phyloP scores from a whole-genome alignment of 2,329 filamentous ascomycete species.

The Parastagonospora nodorum region DNA sequence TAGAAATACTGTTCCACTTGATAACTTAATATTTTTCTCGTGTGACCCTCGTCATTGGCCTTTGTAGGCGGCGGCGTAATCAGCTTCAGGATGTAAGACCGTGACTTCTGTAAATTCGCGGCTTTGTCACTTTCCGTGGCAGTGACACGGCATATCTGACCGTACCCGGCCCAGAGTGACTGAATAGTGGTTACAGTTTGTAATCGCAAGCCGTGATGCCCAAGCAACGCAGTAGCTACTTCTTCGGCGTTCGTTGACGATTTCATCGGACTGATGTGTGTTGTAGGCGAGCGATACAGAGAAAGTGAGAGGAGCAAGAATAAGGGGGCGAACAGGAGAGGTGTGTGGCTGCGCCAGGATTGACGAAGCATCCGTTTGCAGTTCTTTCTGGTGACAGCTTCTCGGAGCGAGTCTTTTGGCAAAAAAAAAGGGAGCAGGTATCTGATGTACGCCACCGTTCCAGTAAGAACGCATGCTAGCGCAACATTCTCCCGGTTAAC shows the following conservation, averaged over 20 bases:
- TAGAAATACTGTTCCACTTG: conserved; percentile 72
- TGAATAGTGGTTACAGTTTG: conserved; percentile 42
- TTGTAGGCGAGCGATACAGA: not conserved
- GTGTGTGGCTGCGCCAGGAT: not conserved
- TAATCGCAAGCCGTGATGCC: conserved; percentile 28
- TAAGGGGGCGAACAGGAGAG: conserved; percentile 2
- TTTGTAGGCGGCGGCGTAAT: conserved; percentile 58
- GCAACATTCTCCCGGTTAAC: no score
- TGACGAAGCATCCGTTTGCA: not conserved
- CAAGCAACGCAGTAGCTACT: conserved; percentile 35
- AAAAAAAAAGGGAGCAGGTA: no score
- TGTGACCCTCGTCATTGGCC: conserved; percentile 63
- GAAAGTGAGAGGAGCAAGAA: not conserved
- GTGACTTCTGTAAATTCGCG: conserved; percentile 19
- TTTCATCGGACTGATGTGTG: conserved; percentile 45
- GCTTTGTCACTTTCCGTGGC: conserved; percentile 38
- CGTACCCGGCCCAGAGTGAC: conserved; percentile 56
- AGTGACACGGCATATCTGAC: conserved; percentile 60
- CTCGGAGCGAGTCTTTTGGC: no score
- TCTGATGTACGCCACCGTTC: no score
- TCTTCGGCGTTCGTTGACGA: conserved; percentile 15
- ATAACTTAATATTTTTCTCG: conserved; percentile 70
- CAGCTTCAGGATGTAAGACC: conserved; percentile 62
- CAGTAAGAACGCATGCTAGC: no score
- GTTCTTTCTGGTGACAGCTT: no score